Conservation (phyloP, 495 filamentous ascomycete genomes). For the Annulohypoxylon nitens region DNA sequence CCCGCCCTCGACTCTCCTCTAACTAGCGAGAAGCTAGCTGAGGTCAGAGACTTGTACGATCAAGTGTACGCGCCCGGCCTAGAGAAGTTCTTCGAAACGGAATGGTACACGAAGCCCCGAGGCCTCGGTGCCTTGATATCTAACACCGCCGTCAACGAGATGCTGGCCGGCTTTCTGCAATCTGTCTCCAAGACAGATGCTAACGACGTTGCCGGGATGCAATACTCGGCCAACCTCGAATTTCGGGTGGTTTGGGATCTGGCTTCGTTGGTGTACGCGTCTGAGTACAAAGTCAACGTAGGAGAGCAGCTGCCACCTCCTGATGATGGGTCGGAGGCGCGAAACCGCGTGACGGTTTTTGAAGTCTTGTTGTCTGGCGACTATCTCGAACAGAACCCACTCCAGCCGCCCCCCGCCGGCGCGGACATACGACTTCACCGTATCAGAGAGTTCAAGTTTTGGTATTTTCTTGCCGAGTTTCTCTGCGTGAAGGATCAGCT, state of each 20-base stretch:
- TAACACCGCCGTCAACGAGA: slow-evolving; percentile 70
- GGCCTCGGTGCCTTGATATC: slow-evolving; percentile 59
- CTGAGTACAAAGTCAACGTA: slow-evolving; percentile 49
- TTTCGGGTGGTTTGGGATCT: slow-evolving; percentile 79
- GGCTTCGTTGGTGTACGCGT: slow-evolving; percentile 57
- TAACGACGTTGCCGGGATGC: slow-evolving; percentile 71
- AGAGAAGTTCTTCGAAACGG: slow-evolving; percentile 84
- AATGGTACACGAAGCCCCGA: slow-evolving; percentile 74
- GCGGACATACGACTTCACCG: slow-evolving; percentile 65
- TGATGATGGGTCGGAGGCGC: slow-evolving; percentile 72
- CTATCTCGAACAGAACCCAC: slow-evolving; percentile 69
- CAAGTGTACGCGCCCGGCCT: slow-evolving; percentile 83
- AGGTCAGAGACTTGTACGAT: slow-evolving; percentile 79
- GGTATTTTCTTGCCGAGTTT: slow-evolving; percentile 80
- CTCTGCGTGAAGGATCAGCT: slow-evolving; percentile 70
- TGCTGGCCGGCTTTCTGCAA: slow-evolving; percentile 71
- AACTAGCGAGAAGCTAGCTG: slow-evolving; percentile 68
- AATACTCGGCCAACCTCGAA: slow-evolving; percentile 73
- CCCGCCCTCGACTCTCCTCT: slow-evolving; percentile 69
- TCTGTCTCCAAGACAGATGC: slow-evolving; percentile 55
- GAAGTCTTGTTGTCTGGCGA: slow-evolving; percentile 80
- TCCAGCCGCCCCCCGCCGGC: slow-evolving; percentile 58
- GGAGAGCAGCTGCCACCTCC: slow-evolving; percentile 45
- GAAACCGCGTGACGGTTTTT: slow-evolving; percentile 76
- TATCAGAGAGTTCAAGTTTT: slow-evolving; percentile 80